phyloP scores from a whole-genome alignment of 352 stramenopile genomes.

The Globisporangium sylvaticum region DNA sequence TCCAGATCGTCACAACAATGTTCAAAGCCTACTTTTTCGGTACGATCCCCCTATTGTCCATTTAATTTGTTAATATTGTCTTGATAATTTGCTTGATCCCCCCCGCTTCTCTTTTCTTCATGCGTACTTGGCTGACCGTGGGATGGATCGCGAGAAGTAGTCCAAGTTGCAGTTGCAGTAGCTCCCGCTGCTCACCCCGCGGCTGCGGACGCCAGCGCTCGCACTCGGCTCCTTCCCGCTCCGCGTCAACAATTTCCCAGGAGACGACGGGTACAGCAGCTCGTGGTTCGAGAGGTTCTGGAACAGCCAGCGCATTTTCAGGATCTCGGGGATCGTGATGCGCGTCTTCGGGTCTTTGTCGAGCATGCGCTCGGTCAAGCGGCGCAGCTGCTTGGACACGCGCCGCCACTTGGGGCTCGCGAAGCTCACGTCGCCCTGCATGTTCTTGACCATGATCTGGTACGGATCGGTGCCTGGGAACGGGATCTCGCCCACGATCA shows the following conservation, averaged over 20 bases:
- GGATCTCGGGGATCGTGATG: slow-evolving; percentile 52
- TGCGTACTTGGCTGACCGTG: slow-evolving; percentile 10
- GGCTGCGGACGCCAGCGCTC: background rate
- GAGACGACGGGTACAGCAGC: background rate
- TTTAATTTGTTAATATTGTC: background rate
- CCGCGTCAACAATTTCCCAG: background rate
- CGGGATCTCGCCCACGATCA: slow-evolving; percentile 47
- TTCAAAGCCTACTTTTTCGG: background rate
- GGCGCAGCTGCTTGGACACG: slow-evolving; percentile 31
- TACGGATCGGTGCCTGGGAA: slow-evolving; percentile 40
- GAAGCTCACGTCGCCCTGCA: slow-evolving; percentile 49
- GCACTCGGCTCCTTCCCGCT: background rate
- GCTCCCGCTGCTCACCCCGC: slow-evolving; percentile 2
- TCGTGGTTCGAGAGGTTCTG: slow-evolving; percentile 20
- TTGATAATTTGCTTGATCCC: background rate
- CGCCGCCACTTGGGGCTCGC: slow-evolving; percentile 29
- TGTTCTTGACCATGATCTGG: slow-evolving; percentile 63
- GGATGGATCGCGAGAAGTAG: slow-evolving; percentile 8
- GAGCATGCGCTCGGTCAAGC: slow-evolving; percentile 44
- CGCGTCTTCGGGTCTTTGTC: slow-evolving; percentile 39
- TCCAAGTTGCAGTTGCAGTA: slow-evolving; percentile 5
- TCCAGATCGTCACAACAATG: background rate
- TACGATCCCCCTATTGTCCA: background rate
- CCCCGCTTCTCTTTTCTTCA: background rate
- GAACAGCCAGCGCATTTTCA: slow-evolving; percentile 51